Evolutionary conservation across 2,329 filamentous ascomycete species (phyloP).

Genomic region (Fusarium protoensiforme): DNA sequence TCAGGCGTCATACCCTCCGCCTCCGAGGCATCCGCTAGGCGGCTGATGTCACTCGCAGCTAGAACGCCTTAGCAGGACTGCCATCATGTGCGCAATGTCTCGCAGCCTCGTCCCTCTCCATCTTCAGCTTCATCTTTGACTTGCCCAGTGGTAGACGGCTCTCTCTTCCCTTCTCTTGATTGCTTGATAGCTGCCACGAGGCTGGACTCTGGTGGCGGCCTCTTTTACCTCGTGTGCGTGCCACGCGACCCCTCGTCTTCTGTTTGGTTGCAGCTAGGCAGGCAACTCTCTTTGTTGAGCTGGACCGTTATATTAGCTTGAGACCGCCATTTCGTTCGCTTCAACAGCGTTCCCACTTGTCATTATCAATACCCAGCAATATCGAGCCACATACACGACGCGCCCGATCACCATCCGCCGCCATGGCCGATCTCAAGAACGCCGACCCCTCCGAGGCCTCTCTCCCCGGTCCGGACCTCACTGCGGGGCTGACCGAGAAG

Average conservation of each 20-base stretch:
- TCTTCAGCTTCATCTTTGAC: slow-evolving; percentile 9
- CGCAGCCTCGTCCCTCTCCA: slow-evolving; percentile 18
- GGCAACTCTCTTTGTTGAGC: slow-evolving; percentile 3
- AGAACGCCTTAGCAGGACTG: slow-evolving; percentile 5
- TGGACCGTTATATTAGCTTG: slow-evolving; percentile 25
- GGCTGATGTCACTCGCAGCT: slow-evolving; percentile 39
- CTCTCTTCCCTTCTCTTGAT: background rate
- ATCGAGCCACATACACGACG: slow-evolving; percentile 6
- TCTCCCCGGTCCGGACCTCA: slow-evolving; percentile 46
- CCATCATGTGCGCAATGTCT: slow-evolving; percentile 43
- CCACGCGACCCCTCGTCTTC: slow-evolving; percentile 36
- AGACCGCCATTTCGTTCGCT: slow-evolving; percentile 3
- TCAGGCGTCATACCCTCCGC: slow-evolving; percentile 36
- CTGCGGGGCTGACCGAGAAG: slow-evolving; percentile 37
- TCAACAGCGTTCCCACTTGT: background rate
- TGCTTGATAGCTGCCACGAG: slow-evolving; percentile 14
- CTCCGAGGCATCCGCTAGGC: slow-evolving; percentile 35
- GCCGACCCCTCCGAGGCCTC: slow-evolving; percentile 36
- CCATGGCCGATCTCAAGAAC: slow-evolving; percentile 43
- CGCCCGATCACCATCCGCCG: background rate
- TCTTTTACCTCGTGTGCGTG: slow-evolving; percentile 7
- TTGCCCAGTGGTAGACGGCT: slow-evolving; percentile 3
- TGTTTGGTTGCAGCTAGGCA: slow-evolving; percentile 15
- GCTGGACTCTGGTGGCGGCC: slow-evolving; percentile 19
- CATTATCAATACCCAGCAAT: background rate